Evolutionary conservation across 1,284 basidiomycete genomes (phyloP), one percentile per base, ranked within the genome.

Genomic region (Phlebopus sp.): DNA sequence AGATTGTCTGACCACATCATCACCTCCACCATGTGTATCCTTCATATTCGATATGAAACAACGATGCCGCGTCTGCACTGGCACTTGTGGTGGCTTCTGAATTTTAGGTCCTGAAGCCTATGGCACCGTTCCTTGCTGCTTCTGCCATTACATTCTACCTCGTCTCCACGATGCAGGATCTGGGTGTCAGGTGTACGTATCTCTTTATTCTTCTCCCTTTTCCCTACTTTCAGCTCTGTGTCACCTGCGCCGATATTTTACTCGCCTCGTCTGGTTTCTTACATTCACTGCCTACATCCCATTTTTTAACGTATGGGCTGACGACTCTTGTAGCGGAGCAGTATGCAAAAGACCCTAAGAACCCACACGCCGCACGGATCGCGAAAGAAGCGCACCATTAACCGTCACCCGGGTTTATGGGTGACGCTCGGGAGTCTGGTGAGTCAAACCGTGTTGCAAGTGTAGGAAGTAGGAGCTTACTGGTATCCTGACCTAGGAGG

Each of bases 51-150:
- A 32, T 40, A 39, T 8, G 25, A 5, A 8, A 25, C 25, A 29
- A 6, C 11, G 30, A n/a, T 6, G 10, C 11, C 23, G 46, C 38
- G 44, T 62, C 15, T 25, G 17, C 25, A 13, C 13, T 23, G 23
- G 17, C 18, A 9, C 34, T 30, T n/a, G 7, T 29, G 32, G 14
- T 32, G 15, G 17, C 25, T 29, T 17, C 35, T 36, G 35, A 30
- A 23, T 27, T 6, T 39, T 56, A 90, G 87, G 68, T 90, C 58
- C 55, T 76, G 49, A 81, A 75, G 70, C 86, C 88, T 32, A 60
- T 90, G 69, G 88, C 85, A 76, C 86, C 88, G 6, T 90, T 90
- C 76, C 69, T 87, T 57, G 72, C 75, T 37, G 83, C 87, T 31
- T 76, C 78, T 4, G 60, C 62, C 10, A 57, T 90, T 50, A 86